Percentiles rank a stretch among this genome's conserved stretches.
Conservation (phyloP, 2,329 filamentous ascomycete species). For the Ustilaginoidea virens region DNA sequence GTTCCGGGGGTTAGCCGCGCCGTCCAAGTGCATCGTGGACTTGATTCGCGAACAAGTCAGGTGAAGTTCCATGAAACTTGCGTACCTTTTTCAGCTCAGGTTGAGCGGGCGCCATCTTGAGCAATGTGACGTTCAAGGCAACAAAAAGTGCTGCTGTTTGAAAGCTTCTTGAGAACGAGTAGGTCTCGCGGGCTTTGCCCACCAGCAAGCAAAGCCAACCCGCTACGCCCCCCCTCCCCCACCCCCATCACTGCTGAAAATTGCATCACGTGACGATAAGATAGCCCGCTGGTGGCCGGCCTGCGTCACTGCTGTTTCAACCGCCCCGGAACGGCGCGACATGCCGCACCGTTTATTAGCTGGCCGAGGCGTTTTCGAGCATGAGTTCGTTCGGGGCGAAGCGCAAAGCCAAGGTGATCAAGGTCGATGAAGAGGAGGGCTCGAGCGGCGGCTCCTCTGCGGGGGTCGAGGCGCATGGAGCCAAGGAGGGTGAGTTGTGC, state of each 20-base stretch:
- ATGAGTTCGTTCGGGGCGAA: constrained; percentile 43
- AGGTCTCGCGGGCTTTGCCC: constrained; percentile 14
- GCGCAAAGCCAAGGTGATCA: constrained; percentile 64
- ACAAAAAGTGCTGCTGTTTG: constrained; percentile 3
- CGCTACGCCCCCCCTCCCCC: too few relatives aligned
- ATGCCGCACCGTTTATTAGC: background rate
- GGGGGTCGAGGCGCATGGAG: constrained; percentile 10
- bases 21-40: background rate
- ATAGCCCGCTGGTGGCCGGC: constrained; percentile 16
- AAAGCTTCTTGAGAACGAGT: constrained; percentile 10
- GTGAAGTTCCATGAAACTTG: background rate
- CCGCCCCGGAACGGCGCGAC: too few relatives aligned
- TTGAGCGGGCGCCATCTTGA: constrained; percentile 92
- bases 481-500: constrained; percentile 21
- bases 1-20: constrained; percentile 11
- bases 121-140: constrained; percentile 8
- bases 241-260: constrained; percentile 12
- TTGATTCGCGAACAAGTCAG: background rate
- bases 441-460: constrained; percentile 6
- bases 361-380: constrained; percentile 5
- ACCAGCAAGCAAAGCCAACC: too few relatives aligned
- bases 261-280: constrained; percentile 34
- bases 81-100: constrained; percentile 94
- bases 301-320: constrained; percentile 2
- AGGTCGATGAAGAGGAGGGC: constrained; percentile 51